phyloP scores from a whole-genome alignment of 441 rosid genomes.

The Pelargonium australe region DNA sequence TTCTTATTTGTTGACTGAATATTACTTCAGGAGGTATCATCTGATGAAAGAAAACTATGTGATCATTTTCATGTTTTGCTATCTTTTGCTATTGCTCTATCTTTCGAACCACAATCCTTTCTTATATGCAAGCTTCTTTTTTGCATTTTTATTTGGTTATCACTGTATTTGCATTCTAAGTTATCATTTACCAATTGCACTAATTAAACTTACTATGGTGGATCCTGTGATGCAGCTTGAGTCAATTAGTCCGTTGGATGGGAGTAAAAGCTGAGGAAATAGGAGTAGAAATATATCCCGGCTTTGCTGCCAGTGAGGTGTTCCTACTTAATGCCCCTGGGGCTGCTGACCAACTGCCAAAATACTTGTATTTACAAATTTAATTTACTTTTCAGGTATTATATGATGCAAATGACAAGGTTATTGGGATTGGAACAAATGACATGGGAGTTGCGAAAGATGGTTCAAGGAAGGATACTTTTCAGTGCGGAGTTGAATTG shows the following conservation, averaged over 20 bases:
- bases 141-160: not conserved
- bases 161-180: not conserved
- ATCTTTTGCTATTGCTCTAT: not conserved
- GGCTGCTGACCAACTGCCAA: not conserved
- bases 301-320: constrained; percentile 94
- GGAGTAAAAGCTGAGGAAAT: constrained; percentile 90
- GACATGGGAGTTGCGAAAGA: constrained; percentile 96
- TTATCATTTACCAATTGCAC: constrained; percentile 6
- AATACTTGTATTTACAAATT: constrained; percentile 12
- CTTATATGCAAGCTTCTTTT: not conserved
- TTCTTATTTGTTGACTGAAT: not conserved
- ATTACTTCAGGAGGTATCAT: not conserved
- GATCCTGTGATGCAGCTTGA: constrained; percentile 48
- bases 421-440: constrained; percentile 79
- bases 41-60: not conserved
- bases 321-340: constrained; percentile 14
- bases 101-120: not conserved
- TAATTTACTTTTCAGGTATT: constrained; percentile 46
- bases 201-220: constrained; percentile 11
- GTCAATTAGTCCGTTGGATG: constrained; percentile 85
- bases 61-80: constrained; percentile 2
- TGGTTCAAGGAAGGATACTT: constrained; percentile 79
- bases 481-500: constrained; percentile 73
- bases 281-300: constrained; percentile 95
- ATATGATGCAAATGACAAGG: constrained; percentile 52